Evolutionary conservation across 345 rosid genomes (phyloP).

Genomic region (Gossypium turneri): DNA sequence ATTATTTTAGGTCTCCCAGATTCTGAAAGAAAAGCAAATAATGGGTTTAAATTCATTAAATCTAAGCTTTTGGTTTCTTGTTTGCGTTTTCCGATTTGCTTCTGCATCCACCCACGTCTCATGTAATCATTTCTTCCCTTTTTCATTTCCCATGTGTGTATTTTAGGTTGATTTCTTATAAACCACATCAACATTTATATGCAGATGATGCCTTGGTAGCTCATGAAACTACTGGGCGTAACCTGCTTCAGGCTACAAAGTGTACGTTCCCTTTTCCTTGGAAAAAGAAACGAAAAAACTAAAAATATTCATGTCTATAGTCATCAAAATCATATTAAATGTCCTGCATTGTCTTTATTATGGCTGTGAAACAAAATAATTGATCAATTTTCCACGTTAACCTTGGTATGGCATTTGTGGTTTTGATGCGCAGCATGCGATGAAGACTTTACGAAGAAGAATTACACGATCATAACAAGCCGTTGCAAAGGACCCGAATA

Average conservation of each 20-base stretch:
- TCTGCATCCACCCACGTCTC: slow-evolving; percentile 36
- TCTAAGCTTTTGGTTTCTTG: slow-evolving; percentile 17
- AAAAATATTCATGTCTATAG: neutral
- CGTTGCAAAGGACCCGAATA: slow-evolving; percentile 77
- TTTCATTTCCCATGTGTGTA: neutral
- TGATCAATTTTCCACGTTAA: no score
- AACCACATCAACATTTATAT: neutral
- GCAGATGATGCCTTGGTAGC: slow-evolving; percentile 48
- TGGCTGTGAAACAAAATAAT: no score
- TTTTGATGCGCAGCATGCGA: slow-evolving; percentile 40
- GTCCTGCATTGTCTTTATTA: neutral
- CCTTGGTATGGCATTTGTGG: no score
- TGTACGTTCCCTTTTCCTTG: slow-evolving; percentile 25
- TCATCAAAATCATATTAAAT: neutral
- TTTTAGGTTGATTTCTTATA: neutral
- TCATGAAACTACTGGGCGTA: slow-evolving; percentile 40
- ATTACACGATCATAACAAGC: slow-evolving; percentile 61
- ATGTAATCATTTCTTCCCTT: slow-evolving; percentile 22
- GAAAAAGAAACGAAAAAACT: neutral
- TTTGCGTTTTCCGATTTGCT: slow-evolving; percentile 28
- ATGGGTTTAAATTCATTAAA: slow-evolving; percentile 25
- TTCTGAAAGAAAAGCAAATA: slow-evolving; percentile 17
- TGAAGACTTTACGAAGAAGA: slow-evolving; percentile 49
- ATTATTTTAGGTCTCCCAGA: slow-evolving; percentile 16
- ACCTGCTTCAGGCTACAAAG: slow-evolving; percentile 64